phyloP scores from a whole-genome alignment of 2,329 filamentous ascomycete genomes.

The Fusarium sarcochroum region DNA sequence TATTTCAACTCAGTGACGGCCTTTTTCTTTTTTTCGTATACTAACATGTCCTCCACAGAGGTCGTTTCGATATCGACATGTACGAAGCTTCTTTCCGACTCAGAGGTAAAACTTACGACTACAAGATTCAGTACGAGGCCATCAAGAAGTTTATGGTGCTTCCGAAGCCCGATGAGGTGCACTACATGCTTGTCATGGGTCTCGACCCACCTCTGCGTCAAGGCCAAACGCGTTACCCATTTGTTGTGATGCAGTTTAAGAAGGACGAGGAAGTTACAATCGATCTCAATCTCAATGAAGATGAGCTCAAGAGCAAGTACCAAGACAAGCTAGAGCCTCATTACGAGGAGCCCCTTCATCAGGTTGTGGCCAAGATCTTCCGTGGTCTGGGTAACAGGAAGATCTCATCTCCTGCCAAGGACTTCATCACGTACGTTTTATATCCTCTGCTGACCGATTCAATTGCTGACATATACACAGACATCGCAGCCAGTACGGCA shows the following conservation, averaged over 20 bases:
- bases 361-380: slow-evolving; percentile 96
- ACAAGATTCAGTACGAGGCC: slow-evolving; percentile 98
- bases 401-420: slow-evolving; percentile 91
- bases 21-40: neutral
- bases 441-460: slow-evolving; percentile 10
- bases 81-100: slow-evolving; percentile 98
- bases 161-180: slow-evolving; percentile 97
- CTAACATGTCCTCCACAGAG: slow-evolving; percentile 68
- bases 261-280: slow-evolving; percentile 97
- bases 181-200: slow-evolving; percentile 94
- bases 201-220: slow-evolving; percentile 95
- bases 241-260: slow-evolving; percentile 99
- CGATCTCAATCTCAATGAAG: slow-evolving; percentile 95
- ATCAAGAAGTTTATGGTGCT: slow-evolving; percentile 99
- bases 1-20: neutral
- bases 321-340: slow-evolving; percentile 89
- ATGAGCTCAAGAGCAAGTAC: slow-evolving; percentile 86
- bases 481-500: slow-evolving; percentile 92
- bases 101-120: slow-evolving; percentile 99
- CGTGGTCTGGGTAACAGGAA: slow-evolving; percentile 94
- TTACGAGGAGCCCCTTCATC: slow-evolving; percentile 94
- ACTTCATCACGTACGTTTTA: slow-evolving; percentile 80
- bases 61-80: slow-evolving; percentile 99
- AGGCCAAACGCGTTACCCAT: slow-evolving; percentile 97
- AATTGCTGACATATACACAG: slow-evolving; percentile 59